These are phyloP conservation scores for Scheffersomyces ergatensis DNA, from an alignment of 805 yeast species.

Conservation along the genomic window DNA sequence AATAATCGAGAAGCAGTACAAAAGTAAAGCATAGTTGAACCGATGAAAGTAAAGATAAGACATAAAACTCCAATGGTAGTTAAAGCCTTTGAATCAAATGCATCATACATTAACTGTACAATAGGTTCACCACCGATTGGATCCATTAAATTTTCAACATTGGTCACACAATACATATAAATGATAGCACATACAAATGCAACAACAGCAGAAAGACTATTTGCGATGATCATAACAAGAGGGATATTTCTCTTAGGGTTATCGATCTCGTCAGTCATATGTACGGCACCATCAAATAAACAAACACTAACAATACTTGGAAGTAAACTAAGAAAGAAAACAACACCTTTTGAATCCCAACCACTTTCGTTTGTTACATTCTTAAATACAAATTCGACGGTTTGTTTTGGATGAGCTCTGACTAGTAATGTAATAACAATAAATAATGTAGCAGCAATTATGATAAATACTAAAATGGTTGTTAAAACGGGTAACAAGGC, in stretches of 20 bases:
- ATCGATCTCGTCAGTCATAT: constrained; percentile 32
- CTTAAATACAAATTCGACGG: constrained; percentile 18
- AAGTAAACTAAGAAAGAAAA: constrained; percentile 22
- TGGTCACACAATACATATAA: constrained; percentile 21
- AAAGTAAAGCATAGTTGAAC: constrained; percentile 16
- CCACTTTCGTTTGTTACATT: constrained; percentile 22
- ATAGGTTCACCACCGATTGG: constrained; percentile 22
- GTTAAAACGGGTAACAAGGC: constrained; percentile 12
- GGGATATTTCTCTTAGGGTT: constrained; percentile 27
- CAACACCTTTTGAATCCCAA: constrained; percentile 22
- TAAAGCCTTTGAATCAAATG: constrained; percentile 20
- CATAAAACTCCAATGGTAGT: constrained; percentile 21
- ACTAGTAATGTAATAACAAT: constrained; percentile 17
- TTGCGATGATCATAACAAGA: constrained; percentile 28
- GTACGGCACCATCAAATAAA: constrained; percentile 32
- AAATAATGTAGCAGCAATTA: constrained; percentile 19
- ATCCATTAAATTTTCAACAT: constrained; percentile 9
- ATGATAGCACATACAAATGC: constrained; percentile 30
- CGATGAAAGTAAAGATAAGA: constrained; percentile 14
- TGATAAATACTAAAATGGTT: constrained; percentile 14
- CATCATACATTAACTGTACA: constrained; percentile 20
- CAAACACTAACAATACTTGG: constrained; percentile 26
- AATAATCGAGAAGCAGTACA: constrained; percentile 30
- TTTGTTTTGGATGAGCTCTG: constrained; percentile 15
- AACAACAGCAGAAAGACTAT: constrained; percentile 20